Conservation (phyloP, 768 basidiomycete genomes). For the Coprinopsis cinerea region DNA sequence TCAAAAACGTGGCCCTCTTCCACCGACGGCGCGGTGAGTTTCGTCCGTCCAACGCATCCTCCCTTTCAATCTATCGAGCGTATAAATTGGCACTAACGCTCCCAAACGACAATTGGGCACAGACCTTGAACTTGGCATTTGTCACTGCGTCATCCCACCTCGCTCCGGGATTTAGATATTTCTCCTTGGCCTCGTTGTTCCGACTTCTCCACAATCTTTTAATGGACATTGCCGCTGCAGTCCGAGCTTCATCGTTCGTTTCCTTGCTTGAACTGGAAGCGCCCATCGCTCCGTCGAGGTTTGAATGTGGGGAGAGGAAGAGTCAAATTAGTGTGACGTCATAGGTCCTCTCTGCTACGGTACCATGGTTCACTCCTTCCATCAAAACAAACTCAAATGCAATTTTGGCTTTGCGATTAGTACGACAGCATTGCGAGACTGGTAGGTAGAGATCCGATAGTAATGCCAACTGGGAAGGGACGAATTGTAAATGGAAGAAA, state of each 20-base stretch:
- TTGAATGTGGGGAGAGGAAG: too few species aligned
- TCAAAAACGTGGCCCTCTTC: constrained; percentile 39
- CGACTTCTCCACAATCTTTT: constrained; percentile 34
- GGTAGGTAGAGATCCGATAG: not conserved
- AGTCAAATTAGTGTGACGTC: too few species aligned
- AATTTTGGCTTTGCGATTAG: too few species aligned
- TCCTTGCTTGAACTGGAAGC: not conserved
- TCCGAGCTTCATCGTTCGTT: constrained; percentile 10
- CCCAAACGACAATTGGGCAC: not conserved
- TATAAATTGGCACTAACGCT: not conserved
- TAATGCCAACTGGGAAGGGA: not conserved
- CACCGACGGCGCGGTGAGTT: constrained; percentile 43
- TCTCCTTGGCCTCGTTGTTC: constrained; percentile 19
- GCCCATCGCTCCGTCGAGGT: not conserved
- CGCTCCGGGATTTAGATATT: constrained; percentile 24
- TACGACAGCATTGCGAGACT: not conserved
- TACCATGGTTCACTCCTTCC: too few species aligned
- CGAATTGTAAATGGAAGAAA: not conserved
- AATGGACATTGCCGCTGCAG: constrained; percentile 30
- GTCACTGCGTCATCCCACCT: constrained; percentile 35
- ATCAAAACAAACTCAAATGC: too few species aligned
- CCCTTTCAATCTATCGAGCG: constrained; percentile 30
- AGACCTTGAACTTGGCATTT: constrained; percentile 31
- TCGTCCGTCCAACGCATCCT: constrained; percentile 37
- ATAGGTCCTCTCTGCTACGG: too few species aligned